These are phyloP conservation scores for Dactylellina haptotyla DNA, from an alignment of 2,329 filamentous ascomycete species.

Conservation along the genomic window DNA sequence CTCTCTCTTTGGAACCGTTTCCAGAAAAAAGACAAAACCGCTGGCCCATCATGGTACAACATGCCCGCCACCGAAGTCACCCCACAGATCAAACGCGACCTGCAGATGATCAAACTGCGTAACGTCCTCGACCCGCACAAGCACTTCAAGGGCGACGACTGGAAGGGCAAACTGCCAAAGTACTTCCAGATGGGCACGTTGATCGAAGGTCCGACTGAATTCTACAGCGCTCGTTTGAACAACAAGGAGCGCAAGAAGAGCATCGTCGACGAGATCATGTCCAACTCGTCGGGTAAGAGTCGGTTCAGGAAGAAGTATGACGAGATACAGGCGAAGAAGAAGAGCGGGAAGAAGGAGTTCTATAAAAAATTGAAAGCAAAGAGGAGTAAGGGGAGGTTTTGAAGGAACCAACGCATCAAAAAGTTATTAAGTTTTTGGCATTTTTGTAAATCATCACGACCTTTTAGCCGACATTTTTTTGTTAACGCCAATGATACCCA, in stretches of 20 bases:
- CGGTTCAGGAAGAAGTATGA: conserved; percentile 89
- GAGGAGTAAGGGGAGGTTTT: conserved; percentile 61
- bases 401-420: not conserved
- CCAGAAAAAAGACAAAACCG: conserved; percentile 67
- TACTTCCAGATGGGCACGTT: conserved; percentile 91
- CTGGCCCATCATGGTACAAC: conserved; percentile 86
- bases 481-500: conserved; percentile 46
- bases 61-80: conserved; percentile 86
- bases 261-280: conserved; percentile 84
- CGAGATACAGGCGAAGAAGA: conserved; percentile 82
- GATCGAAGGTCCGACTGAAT: conserved; percentile 88
- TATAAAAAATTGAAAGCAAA: conserved; percentile 81
- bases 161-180: conserved; percentile 75
- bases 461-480: conserved; percentile 42
- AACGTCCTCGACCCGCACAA: conserved; percentile 87
- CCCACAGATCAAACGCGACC: conserved; percentile 84
- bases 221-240: conserved; percentile 79
- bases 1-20: conserved; percentile 11
- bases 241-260: conserved; percentile 90
- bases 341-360: conserved; percentile 86
- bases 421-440: not conserved
- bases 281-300: conserved; percentile 71
- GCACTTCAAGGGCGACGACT: conserved; percentile 86
- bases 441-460: not conserved
- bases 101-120: conserved; percentile 89